Conservation (phyloP, 148 eudicot species). For the Salicornia ramosissima region DNA sequence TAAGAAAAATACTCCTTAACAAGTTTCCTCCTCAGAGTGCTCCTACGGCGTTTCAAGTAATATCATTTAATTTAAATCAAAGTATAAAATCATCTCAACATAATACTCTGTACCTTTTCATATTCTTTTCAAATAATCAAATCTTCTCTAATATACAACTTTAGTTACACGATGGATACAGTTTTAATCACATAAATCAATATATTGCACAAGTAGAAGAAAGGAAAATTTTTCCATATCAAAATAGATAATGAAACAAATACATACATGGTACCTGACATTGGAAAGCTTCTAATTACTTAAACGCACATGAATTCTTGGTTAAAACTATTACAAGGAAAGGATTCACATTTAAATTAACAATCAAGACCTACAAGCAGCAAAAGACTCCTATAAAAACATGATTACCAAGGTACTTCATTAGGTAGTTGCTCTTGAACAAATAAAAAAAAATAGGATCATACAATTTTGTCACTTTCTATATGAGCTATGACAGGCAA, state of each 20-base stretch:
- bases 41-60: not conserved
- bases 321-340: too few relatives aligned
- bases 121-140: not conserved
- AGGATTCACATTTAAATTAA: too few relatives aligned
- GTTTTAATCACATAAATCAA: too few relatives aligned
- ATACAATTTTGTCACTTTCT: not conserved
- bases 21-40: not conserved
- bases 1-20: not conserved
- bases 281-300: not conserved
- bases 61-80: not conserved
- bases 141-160: too few relatives aligned
- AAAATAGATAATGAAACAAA: not conserved
- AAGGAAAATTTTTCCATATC: not conserved
- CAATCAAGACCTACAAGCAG: too few relatives aligned
- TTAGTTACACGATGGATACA: too few relatives aligned
- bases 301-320: not conserved
- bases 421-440: not conserved
- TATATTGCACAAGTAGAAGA: too few relatives aligned
- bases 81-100: not conserved
- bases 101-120: not conserved
- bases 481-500: too few relatives aligned
- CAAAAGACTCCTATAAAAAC: too few relatives aligned
- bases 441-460: not conserved
- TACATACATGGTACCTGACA: not conserved
- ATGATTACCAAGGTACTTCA: not conserved